These are phyloP conservation scores for Colletotrichum horii DNA, from an alignment of 2,329 filamentous ascomycete genomes.

Conservation along the genomic window DNA sequence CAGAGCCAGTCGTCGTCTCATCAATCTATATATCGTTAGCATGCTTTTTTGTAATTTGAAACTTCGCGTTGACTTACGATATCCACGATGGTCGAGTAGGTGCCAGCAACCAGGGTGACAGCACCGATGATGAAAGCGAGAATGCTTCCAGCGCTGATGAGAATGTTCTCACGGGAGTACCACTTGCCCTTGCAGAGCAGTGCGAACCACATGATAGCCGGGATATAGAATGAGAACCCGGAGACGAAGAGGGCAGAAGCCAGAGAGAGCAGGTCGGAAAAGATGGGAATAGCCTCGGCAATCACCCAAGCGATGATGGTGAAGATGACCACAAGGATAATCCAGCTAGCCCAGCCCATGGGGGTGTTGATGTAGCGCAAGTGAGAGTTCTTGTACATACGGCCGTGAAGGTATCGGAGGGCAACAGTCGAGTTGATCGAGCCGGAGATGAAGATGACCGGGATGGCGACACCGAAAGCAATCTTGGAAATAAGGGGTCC, in stretches of 20 bases:
- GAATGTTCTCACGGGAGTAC: constrained; percentile 29
- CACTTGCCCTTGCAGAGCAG: constrained; percentile 23
- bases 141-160: constrained; percentile 28
- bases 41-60: not conserved
- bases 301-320: constrained; percentile 74
- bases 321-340: constrained; percentile 59
- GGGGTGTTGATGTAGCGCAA: constrained; percentile 52
- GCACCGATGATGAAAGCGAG: constrained; percentile 31
- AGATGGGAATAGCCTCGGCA: constrained; percentile 75
- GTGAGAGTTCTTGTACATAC: constrained; percentile 46
- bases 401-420: constrained; percentile 50
- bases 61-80: constrained; percentile 28
- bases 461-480: constrained; percentile 72
- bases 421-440: constrained; percentile 66
- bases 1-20: constrained; percentile 15
- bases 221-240: constrained; percentile 37
- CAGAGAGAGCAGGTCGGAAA: constrained; percentile 68
- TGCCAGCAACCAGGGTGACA: constrained; percentile 31
- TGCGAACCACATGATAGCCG: constrained; percentile 21
- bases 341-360: constrained; percentile 60
- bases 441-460: constrained; percentile 77
- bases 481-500: constrained; percentile 65
- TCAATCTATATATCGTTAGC: constrained; percentile 20
- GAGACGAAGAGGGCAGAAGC: constrained; percentile 56
- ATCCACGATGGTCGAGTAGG: constrained; percentile 32